Evolutionary conservation across 352 stramenopile genomes (phyloP).

Genomic region (Phytophthora palmivora): DNA sequence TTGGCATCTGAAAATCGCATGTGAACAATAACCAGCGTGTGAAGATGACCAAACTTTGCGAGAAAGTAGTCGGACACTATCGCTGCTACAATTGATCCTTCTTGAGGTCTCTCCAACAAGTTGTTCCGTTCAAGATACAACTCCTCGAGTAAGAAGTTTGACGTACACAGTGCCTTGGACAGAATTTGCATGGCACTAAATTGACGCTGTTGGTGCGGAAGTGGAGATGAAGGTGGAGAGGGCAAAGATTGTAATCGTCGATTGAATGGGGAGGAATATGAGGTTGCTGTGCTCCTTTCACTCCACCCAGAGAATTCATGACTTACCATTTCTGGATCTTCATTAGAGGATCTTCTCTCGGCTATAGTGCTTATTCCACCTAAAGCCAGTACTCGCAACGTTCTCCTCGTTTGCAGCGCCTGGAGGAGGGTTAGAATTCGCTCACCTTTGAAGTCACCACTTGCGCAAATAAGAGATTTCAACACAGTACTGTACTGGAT

Average conservation of each 20-base stretch:
- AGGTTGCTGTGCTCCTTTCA: background rate
- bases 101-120: conserved; percentile 30
- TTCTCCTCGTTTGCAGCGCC: conserved; percentile 50
- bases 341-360: conserved; percentile 2
- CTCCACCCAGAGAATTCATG: conserved; percentile 1
- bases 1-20: conserved; percentile 56
- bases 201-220: conserved; percentile 20
- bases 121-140: conserved; percentile 67
- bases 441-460: conserved; percentile 41
- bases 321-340: conserved; percentile 7
- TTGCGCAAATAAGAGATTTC: conserved; percentile 46
- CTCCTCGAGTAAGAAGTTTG: conserved; percentile 71
- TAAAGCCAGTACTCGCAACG: conserved; percentile 52
- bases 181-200: conserved; percentile 44
- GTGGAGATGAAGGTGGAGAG: conserved; percentile 15
- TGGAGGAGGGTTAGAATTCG: conserved; percentile 42
- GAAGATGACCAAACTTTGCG: conserved; percentile 65
- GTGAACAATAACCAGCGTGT: conserved; percentile 47
- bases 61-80: conserved; percentile 82
- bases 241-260: conserved; percentile 7
- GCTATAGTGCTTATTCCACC: conserved; percentile 35
- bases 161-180: conserved; percentile 46
- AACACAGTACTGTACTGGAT: conserved; percentile 56
- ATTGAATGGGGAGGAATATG: background rate
- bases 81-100: conserved; percentile 43